phyloP scores from a whole-genome alignment of 257 asterid species.

The Nicotiana sylvestris region DNA sequence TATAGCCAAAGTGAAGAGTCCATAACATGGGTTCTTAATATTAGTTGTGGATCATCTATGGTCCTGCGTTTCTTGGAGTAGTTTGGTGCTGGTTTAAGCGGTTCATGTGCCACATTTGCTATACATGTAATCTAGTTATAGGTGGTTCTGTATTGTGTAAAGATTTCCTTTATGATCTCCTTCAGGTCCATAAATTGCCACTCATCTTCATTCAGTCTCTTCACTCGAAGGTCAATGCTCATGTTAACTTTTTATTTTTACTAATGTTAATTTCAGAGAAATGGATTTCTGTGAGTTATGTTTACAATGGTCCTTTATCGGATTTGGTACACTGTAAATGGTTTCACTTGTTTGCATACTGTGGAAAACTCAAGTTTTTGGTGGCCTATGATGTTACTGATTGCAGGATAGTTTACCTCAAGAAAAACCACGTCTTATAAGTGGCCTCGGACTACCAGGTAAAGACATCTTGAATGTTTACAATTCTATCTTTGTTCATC shows the following conservation, averaged over 20 bases:
- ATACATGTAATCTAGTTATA: not conserved
- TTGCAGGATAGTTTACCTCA: constrained; percentile 74
- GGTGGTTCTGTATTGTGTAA: not conserved
- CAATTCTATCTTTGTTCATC: not conserved
- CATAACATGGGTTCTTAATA: not conserved
- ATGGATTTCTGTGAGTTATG: not conserved
- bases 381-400: constrained; percentile 16
- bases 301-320: not conserved
- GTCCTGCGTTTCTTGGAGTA: not conserved
- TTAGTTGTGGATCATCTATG: not conserved
- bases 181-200: not conserved
- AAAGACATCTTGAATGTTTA: not conserved
- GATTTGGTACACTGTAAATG: not conserved
- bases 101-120: not conserved
- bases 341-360: constrained; percentile 6
- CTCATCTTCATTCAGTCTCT: not conserved
- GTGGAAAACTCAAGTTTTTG: constrained; percentile 12
- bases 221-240: not conserved
- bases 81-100: not conserved
- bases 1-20: not conserved
- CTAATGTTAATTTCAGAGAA: not conserved
- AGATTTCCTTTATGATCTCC: not conserved
- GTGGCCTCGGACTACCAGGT: constrained; percentile 98
- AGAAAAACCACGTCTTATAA: constrained; percentile 80
- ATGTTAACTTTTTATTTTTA: not conserved